Evolutionary conservation across 768 basidiomycete species (phyloP).

Genomic region (Pholiota conissans): DNA sequence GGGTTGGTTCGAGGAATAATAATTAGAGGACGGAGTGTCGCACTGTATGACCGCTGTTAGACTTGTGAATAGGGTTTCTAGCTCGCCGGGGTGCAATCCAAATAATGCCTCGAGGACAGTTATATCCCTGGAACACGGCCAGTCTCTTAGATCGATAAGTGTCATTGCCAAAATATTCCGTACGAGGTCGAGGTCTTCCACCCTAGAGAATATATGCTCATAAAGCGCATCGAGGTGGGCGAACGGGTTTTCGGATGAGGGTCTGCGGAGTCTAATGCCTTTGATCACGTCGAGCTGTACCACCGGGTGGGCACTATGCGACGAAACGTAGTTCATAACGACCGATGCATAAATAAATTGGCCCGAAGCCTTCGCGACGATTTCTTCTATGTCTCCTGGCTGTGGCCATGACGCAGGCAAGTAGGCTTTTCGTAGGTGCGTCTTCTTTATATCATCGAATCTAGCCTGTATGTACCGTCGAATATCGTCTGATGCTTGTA

Average conservation of each 20-base stretch:
- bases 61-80: neutral
- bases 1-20: too few species aligned
- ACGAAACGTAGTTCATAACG: neutral
- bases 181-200: neutral
- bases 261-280: neutral
- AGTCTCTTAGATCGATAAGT: neutral
- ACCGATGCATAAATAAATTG: too few species aligned
- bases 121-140: too few species aligned
- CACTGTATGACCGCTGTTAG: neutral
- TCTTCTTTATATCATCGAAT: conserved; percentile 2
- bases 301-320: neutral
- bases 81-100: neutral
- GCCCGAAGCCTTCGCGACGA: neutral
- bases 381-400: neutral
- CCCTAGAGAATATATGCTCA: neutral
- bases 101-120: neutral
- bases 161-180: neutral
- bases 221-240: conserved; percentile 5
- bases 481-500: neutral
- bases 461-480: neutral
- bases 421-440: neutral
- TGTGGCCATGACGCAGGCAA: neutral
- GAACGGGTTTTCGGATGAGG: neutral
- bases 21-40: too few species aligned
- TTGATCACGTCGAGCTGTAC: neutral